Evolutionary conservation across 2,329 filamentous ascomycete genomes (phyloP), one percentile per base, ranked within the genome.

Genomic region (Coleophoma cylindrospora): DNA sequence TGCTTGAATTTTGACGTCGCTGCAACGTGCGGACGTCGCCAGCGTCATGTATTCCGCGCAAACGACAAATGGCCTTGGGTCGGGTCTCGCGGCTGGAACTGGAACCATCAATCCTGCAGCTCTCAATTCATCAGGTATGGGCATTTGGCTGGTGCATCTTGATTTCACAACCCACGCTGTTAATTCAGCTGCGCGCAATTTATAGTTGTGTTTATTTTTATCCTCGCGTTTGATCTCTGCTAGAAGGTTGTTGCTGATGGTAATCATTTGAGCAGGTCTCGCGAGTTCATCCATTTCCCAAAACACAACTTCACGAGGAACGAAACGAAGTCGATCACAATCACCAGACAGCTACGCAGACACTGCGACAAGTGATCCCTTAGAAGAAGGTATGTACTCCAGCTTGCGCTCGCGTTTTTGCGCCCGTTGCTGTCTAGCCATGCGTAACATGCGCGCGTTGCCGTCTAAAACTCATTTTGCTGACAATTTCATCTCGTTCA

Each of bases 71-170:
- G 82, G 83, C 72, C 68, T 76, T 61, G 69, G 66, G 65, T 63
- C 51, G 71, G 72, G 51, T 65, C 36, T 72, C 53, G 74, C 78
- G 63, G 86, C 87, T 80, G 86, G 89, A 69, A 86, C 86, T 76
- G 88, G 87, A 68, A 95, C 90, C 67, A 94, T 95, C 77, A 89
- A 95, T 77, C 90, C 90, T 68, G 89, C 89, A 65, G 88, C 87
- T 57, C 79, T 95, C 74, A 90, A 87, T 74, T 85, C 84, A 68
- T 75, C 84, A 75, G 83, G 87, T 92, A 84, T 64, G 69, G 63
- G 40, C 60, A 60, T 59, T 56, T 57, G 59, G 50, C 55, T 57
- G 41, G 44, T 61, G 37, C 44, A 48, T 49, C 43, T 27, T 27
- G 7, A 27, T 3, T 27, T 10, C 27, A 27, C 7, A 27, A 10